Evolutionary conservation across 2,329 filamentous ascomycete species (phyloP), one percentile per base, ranked within the genome.

Genomic region (Botrytis byssoidea): DNA sequence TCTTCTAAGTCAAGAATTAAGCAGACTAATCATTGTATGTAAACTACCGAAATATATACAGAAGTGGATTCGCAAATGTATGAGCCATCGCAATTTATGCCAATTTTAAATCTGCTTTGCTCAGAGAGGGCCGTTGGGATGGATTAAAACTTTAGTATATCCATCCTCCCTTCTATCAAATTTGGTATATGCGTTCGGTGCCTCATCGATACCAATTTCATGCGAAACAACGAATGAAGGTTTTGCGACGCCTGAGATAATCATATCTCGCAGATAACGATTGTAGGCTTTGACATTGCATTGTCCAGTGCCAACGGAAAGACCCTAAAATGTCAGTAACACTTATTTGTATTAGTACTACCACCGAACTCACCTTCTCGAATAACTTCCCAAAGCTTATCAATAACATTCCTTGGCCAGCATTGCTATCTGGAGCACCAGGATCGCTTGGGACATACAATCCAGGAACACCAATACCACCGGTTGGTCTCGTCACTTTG

Each of bases 271-370:
- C 57, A 92, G 81, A 77, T 91, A 90, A 37, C 89, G 84, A 79
- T 92, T 92, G 81, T 92, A 92, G 0, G 86, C 83, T 81, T 91
- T 92, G 76, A 92, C 89, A 75, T 92, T 92, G 82, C 89, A 91
- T 79, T 91, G 89, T 0, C 89, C 89, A 4, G 88, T 90, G 16
- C 87, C 86, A 3, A 92, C 82, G 2, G 85, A 85, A 8, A 91
- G 83, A 2, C 89, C 89, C 87, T 89, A 25, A 40, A 0, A 22
- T 74, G 70, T 61, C 18, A 59, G n/a, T 37, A 72, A n/a, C 1
- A n/a, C 42, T 14, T 4, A 25, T n/a, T 63, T 57, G n/a, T 32
- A 42, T 14, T 12, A 44, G 2, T 32, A 16, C 18, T 22, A 60
- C n/a, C 35, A 44, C 16, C n/a, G 10, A 18, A 70, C 77, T 68